phyloP scores from a whole-genome alignment of 2,329 filamentous ascomycete species.

The Colletotrichum higginsianum region DNA sequence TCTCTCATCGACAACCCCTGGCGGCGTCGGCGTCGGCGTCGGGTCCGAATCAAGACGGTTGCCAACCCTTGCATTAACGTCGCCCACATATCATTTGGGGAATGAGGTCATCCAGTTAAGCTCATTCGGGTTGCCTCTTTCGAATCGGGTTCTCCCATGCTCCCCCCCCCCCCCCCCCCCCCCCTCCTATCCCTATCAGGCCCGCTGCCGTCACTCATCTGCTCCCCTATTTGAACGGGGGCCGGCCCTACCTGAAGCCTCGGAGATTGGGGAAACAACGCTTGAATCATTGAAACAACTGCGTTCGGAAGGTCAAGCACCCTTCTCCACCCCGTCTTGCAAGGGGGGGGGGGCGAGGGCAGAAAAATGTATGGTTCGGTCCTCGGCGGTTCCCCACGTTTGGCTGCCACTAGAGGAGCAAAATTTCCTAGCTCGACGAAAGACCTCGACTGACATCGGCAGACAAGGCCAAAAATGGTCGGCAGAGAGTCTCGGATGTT shows the following conservation, averaged over 20 bases:
- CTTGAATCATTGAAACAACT: neutral
- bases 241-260: neutral
- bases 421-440: neutral
- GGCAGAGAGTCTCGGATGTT: conserved; percentile 17
- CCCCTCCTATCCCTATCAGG: no score
- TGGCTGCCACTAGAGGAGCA: conserved; percentile 7
- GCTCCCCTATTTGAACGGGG: no score
- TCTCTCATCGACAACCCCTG: no score
- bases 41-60: conserved; percentile 3
- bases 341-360: neutral
- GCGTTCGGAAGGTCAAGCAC: neutral
- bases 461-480: neutral
- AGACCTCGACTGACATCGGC: conserved; percentile 13
- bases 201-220: no score
- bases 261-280: neutral
- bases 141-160: no score
- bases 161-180: no score
- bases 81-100: conserved; percentile 21
- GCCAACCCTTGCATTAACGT: conserved; percentile 15
- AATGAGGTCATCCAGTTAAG: conserved; percentile 23
- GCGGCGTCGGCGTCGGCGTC: neutral
- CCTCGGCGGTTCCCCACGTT: conserved; percentile 22
- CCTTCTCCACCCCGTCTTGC: neutral
- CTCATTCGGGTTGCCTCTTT: conserved; percentile 1
- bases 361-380: neutral